Percentiles rank a stretch among this genome's conserved stretches.
Conservation (phyloP, 805 yeast genomes). For the Ogataea chonburiensis region DNA sequence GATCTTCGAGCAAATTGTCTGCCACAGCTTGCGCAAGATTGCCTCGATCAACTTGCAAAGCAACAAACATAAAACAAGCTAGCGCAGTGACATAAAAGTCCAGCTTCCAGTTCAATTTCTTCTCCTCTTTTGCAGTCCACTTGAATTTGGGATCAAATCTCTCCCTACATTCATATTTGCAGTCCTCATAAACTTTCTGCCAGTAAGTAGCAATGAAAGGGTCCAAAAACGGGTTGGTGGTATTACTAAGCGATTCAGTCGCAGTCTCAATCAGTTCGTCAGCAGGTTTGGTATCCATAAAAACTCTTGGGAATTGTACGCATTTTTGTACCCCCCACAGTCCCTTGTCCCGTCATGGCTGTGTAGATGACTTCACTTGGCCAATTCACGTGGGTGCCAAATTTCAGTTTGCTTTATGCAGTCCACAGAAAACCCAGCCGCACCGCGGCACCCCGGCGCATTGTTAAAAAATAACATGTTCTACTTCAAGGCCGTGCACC, state of each 20-base stretch:
- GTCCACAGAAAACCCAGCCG: slow-evolving; percentile 5
- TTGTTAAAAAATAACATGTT: slow-evolving; percentile 4
- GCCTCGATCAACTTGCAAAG: slow-evolving; percentile 44
- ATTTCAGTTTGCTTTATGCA: slow-evolving; percentile 1
- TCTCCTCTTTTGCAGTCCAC: slow-evolving; percentile 36
- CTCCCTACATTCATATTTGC: slow-evolving; percentile 36
- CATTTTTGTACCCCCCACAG: not conserved
- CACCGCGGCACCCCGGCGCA: not conserved
- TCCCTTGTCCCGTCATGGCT: not conserved
- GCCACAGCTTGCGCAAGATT: slow-evolving; percentile 45
- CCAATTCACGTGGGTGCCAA: slow-evolving; percentile 3
- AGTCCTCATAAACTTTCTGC: slow-evolving; percentile 32
- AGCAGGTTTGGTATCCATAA: not conserved
- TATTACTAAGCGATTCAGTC: slow-evolving; percentile 3
- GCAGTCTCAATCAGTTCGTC: not conserved
- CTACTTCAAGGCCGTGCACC: slow-evolving; percentile 13
- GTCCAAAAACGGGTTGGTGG: slow-evolving; percentile 27
- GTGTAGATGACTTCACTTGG: no score
- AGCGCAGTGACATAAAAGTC: slow-evolving; percentile 43
- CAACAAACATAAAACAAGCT: slow-evolving; percentile 42
- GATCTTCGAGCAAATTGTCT: slow-evolving; percentile 42
- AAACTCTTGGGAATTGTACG: slow-evolving; percentile 1
- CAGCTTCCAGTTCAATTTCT: slow-evolving; percentile 29
- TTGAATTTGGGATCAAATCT: slow-evolving; percentile 37
- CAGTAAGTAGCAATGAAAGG: slow-evolving; percentile 36